phyloP scores from a whole-genome alignment of 2,329 filamentous ascomycete species.

The Tolypocladium paradoxum region DNA sequence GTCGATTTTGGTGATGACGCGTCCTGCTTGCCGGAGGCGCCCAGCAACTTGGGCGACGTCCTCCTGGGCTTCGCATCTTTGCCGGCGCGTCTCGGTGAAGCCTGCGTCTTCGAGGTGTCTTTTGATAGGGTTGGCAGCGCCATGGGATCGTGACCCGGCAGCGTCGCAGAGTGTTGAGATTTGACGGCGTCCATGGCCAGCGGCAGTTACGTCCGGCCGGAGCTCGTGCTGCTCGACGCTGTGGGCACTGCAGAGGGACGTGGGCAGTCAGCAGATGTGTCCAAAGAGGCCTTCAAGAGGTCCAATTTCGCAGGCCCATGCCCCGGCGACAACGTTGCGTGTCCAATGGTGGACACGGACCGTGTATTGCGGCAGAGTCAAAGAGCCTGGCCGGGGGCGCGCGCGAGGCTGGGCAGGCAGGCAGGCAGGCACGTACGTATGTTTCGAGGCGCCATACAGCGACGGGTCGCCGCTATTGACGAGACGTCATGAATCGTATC shows the following conservation, averaged over 20 bases:
- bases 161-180: constrained; percentile 7
- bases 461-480: neutral
- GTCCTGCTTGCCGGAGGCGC: constrained; percentile 3
- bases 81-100: constrained; percentile 1
- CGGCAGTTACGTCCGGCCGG: constrained; percentile 3
- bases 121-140: neutral
- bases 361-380: neutral
- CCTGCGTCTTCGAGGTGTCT: constrained; percentile 1
- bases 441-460: neutral
- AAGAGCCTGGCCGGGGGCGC: neutral
- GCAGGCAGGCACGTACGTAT: neutral
- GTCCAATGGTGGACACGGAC: neutral
- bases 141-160: constrained; percentile 4
- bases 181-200: constrained; percentile 12
- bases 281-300: neutral
- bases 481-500: neutral
- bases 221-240: constrained; percentile 6
- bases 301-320: neutral
- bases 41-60: neutral
- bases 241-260: neutral
- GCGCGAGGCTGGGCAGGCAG: neutral
- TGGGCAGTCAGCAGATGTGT: neutral
- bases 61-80: constrained; percentile 4
- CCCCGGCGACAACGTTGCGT: neutral
- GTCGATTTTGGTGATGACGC: constrained; percentile 4